Conservation (phyloP, 768 basidiomycete genomes). For the Pleurotus citrinopileatus region DNA sequence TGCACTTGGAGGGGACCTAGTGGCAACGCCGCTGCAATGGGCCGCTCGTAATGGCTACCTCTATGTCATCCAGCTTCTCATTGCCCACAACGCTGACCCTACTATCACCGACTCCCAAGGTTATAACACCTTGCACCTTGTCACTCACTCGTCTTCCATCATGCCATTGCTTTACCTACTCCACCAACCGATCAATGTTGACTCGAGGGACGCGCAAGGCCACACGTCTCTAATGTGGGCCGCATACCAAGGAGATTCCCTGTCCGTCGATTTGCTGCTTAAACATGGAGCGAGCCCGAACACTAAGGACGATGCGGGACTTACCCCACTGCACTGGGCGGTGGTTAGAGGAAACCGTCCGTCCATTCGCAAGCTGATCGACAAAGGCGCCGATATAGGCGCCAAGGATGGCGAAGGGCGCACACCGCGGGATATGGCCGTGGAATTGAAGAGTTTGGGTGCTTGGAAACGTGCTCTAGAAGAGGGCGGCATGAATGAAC, state of each 20-base stretch:
- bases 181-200: slow-evolving; percentile 91
- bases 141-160: slow-evolving; percentile 90
- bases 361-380: slow-evolving; percentile 80
- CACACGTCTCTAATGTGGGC: slow-evolving; percentile 99
- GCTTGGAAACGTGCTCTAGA: slow-evolving; percentile 89
- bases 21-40: slow-evolving; percentile 97
- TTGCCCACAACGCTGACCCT: slow-evolving; percentile 89
- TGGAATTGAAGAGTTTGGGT: slow-evolving; percentile 85
- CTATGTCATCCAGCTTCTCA: slow-evolving; percentile 90
- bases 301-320: slow-evolving; percentile 73
- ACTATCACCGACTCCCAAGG: slow-evolving; percentile 90
- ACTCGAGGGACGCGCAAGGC: slow-evolving; percentile 86
- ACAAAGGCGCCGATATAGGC: slow-evolving; percentile 80
- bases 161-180: slow-evolving; percentile 93
- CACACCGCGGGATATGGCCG: slow-evolving; percentile 92
- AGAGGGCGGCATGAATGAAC: slow-evolving; percentile 81
- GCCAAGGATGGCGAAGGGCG: slow-evolving; percentile 83
- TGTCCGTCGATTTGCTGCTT: slow-evolving; percentile 88
- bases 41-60: slow-evolving; percentile 96
- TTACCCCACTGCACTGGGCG: slow-evolving; percentile 95
- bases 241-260: slow-evolving; percentile 95
- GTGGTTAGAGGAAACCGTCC: slow-evolving; percentile 92
- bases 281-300: slow-evolving; percentile 82
- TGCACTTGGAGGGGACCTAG: slow-evolving; percentile 88
- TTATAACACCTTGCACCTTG: slow-evolving; percentile 93